Percentiles rank a stretch among this genome's conserved stretches.
Evolutionary conservation across 2,329 filamentous ascomycete species (phyloP).

Genomic region (Paramyrothecium sp.): DNA sequence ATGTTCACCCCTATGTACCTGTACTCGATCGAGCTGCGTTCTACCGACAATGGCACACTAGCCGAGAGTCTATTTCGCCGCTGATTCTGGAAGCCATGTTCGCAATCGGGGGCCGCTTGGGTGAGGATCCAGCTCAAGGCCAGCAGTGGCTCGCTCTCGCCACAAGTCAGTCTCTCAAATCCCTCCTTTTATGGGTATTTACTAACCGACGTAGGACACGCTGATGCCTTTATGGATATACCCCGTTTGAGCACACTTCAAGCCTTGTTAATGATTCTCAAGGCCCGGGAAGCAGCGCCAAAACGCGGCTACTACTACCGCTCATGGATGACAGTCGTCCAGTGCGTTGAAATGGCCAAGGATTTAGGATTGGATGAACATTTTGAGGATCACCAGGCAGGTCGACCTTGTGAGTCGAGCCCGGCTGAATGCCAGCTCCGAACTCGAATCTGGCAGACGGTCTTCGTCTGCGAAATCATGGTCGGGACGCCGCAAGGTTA

Average conservation of each 20-base stretch:
- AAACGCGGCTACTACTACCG: conserved; percentile 95
- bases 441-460: conserved; percentile 84
- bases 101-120: conserved; percentile 79
- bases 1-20: conserved; percentile 91
- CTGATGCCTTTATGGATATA: conserved; percentile 90
- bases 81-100: conserved; percentile 88
- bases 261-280: conserved; percentile 81
- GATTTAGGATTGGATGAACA: conserved; percentile 90
- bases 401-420: conserved; percentile 66
- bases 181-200: not conserved
- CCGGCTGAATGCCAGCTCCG: conserved; percentile 78
- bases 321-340: conserved; percentile 94
- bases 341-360: conserved; percentile 89
- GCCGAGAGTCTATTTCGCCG: conserved; percentile 82
- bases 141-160: conserved; percentile 92
- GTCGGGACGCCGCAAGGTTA: conserved; percentile 88
- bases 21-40: conserved; percentile 81
- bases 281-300: conserved; percentile 87
- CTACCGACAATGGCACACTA: conserved; percentile 85
- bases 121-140: conserved; percentile 79
- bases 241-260: conserved; percentile 90
- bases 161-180: conserved; percentile 56
- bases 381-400: conserved; percentile 72
- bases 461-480: conserved; percentile 87
- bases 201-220: conserved; percentile 62